Percentiles rank a stretch among this genome's conserved stretches.
Evolutionary conservation across 2,329 filamentous ascomycete genomes (phyloP).

Genomic region (Colletotrichum chrysophilum): DNA sequence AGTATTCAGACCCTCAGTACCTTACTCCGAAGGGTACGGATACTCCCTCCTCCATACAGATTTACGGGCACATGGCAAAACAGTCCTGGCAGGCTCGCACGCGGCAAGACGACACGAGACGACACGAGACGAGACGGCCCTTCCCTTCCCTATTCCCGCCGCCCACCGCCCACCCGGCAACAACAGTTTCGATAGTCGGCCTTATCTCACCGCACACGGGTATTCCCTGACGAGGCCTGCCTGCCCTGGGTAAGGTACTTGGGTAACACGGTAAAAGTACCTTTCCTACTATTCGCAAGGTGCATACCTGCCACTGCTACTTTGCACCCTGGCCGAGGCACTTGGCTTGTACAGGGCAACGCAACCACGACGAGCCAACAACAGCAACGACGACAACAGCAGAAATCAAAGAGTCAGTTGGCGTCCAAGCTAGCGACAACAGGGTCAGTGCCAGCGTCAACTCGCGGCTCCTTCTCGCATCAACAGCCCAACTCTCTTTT

Average conservation of each 20-base stretch:
- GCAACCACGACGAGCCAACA: neutral
- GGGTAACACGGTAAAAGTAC: neutral
- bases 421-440: neutral
- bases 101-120: neutral
- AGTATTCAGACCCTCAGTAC: neutral
- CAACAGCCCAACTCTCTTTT: neutral
- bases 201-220: constrained; percentile 5
- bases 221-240: neutral
- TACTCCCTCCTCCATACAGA: neutral
- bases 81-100: neutral
- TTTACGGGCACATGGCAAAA: neutral
- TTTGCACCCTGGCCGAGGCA: neutral
- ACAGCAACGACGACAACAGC: neutral
- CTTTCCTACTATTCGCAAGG: neutral
- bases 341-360: constrained; percentile 2
- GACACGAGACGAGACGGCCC: neutral
- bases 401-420: neutral
- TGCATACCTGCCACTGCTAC: neutral
- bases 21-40: neutral
- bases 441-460: constrained; percentile 14
- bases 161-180: neutral
- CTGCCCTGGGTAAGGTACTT: neutral
- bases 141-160: neutral
- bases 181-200: neutral
- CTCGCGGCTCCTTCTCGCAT: constrained; percentile 13